Percentiles rank a stretch among this genome's conserved stretches.
phyloP scores from a whole-genome alignment of 1,284 basidiomycete species.

The Cutaneotrichosporon cutaneum region DNA sequence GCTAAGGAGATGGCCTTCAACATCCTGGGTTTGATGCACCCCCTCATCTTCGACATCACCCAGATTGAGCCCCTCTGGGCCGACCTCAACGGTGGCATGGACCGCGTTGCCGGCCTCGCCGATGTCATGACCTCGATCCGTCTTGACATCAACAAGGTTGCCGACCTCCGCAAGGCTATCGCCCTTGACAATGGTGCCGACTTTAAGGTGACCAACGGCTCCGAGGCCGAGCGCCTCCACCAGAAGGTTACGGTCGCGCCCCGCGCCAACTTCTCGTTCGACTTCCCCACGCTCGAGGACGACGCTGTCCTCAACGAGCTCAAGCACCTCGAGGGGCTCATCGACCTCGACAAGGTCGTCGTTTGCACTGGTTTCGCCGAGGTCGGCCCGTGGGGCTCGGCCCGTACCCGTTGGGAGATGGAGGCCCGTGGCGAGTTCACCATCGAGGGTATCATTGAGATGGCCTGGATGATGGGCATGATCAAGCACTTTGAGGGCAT shows the following conservation, averaged over 20 bases:
- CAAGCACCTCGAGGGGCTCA: slow-evolving; percentile 72
- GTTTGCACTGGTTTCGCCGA: slow-evolving; percentile 97
- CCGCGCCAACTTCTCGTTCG: slow-evolving; percentile 94
- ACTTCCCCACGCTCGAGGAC: slow-evolving; percentile 79
- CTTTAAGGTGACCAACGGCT: slow-evolving; percentile 87
- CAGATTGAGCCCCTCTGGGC: slow-evolving; percentile 99
- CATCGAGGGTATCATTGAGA: slow-evolving; percentile 96
- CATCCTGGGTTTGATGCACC: slow-evolving; percentile 97
- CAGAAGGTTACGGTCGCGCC: slow-evolving; percentile 91
- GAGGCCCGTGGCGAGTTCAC: slow-evolving; percentile 90
- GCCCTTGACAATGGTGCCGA: slow-evolving; percentile 91
- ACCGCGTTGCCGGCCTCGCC: slow-evolving; percentile 89
- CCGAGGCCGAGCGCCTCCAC: slow-evolving; percentile 86
- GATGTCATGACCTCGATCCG: slow-evolving; percentile 88
- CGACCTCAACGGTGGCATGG: slow-evolving; percentile 95
- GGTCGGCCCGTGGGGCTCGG: slow-evolving; percentile 97
- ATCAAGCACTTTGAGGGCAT: slow-evolving; percentile 99
- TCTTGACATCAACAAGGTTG: slow-evolving; percentile 69
- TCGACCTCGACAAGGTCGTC: slow-evolving; percentile 93
- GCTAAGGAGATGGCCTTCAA: slow-evolving; percentile 99
- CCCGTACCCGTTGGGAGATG: slow-evolving; percentile 99
- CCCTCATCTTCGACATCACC: slow-evolving; percentile 98
- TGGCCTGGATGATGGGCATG: slow-evolving; percentile 99
- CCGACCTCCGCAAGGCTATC: slow-evolving; percentile 87
- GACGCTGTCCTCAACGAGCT: slow-evolving; percentile 69